Percentiles rank a stretch among this genome's conserved stretches.
These are phyloP conservation scores for Beta vulgaris DNA, from an alignment of 148 eudicot genomes.

Conservation along the genomic window DNA sequence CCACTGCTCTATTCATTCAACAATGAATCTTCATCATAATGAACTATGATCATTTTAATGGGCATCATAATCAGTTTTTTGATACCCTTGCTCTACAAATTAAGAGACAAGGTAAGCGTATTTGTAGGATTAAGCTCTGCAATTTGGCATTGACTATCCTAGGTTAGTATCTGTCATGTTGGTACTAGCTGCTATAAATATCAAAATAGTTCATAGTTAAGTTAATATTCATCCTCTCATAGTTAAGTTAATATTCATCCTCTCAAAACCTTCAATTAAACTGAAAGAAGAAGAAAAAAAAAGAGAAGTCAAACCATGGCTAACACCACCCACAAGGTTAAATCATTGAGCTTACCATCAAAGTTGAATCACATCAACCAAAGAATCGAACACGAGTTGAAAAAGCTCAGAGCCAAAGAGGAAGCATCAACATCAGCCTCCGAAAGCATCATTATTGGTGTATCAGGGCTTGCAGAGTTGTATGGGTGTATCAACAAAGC, in stretches of 20 bases:
- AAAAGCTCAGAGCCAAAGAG: constrained; percentile 33
- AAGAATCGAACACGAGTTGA: constrained; percentile 33
- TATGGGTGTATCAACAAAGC: constrained; percentile 36
- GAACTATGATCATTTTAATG: background rate
- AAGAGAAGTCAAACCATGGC: background rate
- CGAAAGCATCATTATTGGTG: constrained; percentile 39
- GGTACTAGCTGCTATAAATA: background rate
- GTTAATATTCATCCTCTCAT: background rate
- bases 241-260: background rate
- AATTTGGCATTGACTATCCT: background rate
- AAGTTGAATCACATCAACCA: constrained; percentile 33
- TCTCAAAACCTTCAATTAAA: background rate
- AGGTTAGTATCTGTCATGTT: background rate
- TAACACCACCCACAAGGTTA: constrained; percentile 10
- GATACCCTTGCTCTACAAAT: background rate
- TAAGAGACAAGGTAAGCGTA: background rate
- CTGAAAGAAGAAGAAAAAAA: background rate
- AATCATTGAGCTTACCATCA: constrained; percentile 42
- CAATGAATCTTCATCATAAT: background rate
- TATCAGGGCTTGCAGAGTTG: constrained; percentile 31
- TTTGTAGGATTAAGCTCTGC: background rate
- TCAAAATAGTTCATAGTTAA: background rate
- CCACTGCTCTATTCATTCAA: background rate
- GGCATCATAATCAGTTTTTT: background rate
- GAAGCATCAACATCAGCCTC: constrained; percentile 30